These are phyloP conservation scores for Thelonectria rubi DNA, from an alignment of 2,329 filamentous ascomycete genomes.

Conservation along the genomic window DNA sequence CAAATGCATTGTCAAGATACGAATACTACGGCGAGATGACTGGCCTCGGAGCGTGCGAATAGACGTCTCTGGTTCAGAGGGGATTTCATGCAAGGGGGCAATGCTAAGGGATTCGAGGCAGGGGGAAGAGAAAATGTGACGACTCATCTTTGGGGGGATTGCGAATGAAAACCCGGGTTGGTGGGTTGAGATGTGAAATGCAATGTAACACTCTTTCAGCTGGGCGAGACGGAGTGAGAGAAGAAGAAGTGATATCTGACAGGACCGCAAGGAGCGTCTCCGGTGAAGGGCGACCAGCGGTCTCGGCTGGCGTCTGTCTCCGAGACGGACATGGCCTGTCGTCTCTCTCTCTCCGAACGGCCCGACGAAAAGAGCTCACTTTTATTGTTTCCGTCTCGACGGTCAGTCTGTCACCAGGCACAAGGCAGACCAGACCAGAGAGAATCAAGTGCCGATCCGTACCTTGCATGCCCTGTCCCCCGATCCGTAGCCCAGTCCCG, in stretches of 20 bases:
- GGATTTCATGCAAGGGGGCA: neutral
- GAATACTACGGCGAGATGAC: neutral
- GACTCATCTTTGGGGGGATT: neutral
- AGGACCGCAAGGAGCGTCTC: neutral
- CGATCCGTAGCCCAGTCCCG: neutral
- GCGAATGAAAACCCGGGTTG: too few relatives aligned
- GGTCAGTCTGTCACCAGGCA: neutral
- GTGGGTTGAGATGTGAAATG: neutral
- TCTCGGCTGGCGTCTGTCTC: neutral
- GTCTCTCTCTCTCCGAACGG: neutral
- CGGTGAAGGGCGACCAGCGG: neutral
- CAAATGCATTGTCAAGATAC: neutral
- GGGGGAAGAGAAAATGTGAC: neutral
- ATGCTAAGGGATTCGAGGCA: neutral
- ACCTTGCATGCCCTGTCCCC: constrained; percentile 3
- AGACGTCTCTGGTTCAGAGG: neutral
- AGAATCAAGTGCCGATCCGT: neutral
- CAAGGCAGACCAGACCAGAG: neutral
- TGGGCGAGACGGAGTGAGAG: neutral
- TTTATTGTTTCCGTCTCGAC: neutral
- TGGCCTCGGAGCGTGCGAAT: neutral
- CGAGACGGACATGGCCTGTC: neutral
- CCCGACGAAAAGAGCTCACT: neutral
- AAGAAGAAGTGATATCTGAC: neutral
- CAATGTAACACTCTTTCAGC: constrained; percentile 1